Conservation (phyloP, 2,329 filamentous ascomycete species). For the Sarocladium brachiariae region DNA sequence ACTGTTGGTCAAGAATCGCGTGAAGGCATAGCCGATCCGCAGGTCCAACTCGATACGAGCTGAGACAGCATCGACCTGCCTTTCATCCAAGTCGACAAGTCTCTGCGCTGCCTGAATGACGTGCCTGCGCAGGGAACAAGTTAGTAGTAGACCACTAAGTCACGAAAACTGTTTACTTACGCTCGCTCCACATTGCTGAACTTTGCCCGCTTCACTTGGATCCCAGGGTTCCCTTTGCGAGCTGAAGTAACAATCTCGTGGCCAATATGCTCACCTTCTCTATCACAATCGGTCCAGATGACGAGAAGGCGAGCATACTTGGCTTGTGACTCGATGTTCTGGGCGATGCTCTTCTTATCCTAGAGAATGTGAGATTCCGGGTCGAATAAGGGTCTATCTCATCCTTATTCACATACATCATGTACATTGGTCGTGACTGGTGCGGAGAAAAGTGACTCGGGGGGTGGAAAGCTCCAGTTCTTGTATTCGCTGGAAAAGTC, state of each 20-base stretch:
- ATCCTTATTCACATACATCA: constrained; percentile 41
- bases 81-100: constrained; percentile 73
- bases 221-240: constrained; percentile 59
- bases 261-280: constrained; percentile 95
- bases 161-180: constrained; percentile 49
- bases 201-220: constrained; percentile 76
- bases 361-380: constrained; percentile 26
- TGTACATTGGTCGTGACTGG: constrained; percentile 63
- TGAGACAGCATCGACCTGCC: constrained; percentile 78
- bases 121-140: constrained; percentile 55
- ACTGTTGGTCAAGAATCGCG: constrained; percentile 74
- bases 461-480: constrained; percentile 75
- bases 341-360: constrained; percentile 74
- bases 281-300: constrained; percentile 98
- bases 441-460: constrained; percentile 73
- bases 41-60: constrained; percentile 89
- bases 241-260: constrained; percentile 83
- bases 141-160: too few species aligned
- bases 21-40: constrained; percentile 87
- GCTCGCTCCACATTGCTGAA: constrained; percentile 96
- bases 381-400: too few species aligned
- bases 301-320: constrained; percentile 67
- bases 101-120: constrained; percentile 75
- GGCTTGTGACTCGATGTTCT: constrained; percentile 79
- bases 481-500: constrained; percentile 71